phyloP scores from a whole-genome alignment of 225 moss, liverwort and hornwort genomes.

The Straminergon stramineum region DNA sequence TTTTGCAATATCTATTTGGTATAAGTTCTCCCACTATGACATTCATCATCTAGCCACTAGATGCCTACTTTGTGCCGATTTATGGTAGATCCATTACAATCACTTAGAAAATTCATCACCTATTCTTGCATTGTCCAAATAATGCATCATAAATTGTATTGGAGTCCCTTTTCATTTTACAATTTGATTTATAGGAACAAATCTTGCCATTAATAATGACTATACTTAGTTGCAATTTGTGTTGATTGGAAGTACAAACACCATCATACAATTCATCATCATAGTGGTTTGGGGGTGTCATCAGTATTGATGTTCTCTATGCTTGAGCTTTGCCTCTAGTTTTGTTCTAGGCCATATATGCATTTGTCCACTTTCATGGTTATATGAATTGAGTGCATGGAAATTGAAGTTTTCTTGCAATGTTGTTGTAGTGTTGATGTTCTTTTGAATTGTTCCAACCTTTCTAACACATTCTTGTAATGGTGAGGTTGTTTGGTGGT shows the following conservation, averaged over 20 bases:
- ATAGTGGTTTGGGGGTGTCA: not conserved
- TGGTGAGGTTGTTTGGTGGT: not conserved
- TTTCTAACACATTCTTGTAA: not conserved
- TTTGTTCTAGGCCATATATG: not conserved
- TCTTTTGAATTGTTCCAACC: not conserved
- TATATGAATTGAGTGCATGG: not conserved
- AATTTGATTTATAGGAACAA: not conserved
- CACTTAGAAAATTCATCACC: too few species aligned
- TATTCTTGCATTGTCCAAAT: not conserved
- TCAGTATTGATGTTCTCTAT: not conserved
- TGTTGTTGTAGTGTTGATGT: not conserved
- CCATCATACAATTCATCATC: not conserved
- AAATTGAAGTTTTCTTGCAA: not conserved
- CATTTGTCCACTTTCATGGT: too few species aligned
- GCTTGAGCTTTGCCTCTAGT: not conserved
- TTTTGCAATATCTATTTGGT: not conserved
- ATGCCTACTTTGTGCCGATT: not conserved
- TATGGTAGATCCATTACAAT: not conserved
- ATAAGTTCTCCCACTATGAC: not conserved
- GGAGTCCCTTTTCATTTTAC: not conserved
- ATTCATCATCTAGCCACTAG: not conserved
- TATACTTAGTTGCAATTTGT: not conserved
- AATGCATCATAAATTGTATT: not conserved
- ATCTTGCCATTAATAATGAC: not conserved
- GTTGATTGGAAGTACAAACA: rapidly evolving